These are phyloP conservation scores for Kwoniella bestiolae DNA, from an alignment of 768 basidiomycete species.

Conservation along the genomic window DNA sequence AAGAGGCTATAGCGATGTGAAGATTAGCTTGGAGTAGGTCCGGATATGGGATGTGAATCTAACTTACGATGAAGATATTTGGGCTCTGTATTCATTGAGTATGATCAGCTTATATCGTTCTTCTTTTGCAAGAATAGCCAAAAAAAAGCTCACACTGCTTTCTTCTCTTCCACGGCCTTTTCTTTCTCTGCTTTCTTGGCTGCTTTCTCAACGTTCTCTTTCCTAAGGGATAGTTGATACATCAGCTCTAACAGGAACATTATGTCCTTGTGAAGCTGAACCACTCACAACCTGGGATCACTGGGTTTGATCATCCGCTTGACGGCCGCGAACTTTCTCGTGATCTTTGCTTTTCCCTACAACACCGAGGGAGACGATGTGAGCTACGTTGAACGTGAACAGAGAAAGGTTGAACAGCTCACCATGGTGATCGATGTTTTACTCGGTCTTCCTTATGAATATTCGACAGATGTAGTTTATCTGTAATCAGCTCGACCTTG, in stretches of 20 bases:
- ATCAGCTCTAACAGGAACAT: too few relatives aligned
- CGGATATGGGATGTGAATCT: too few relatives aligned
- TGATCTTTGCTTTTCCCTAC: conserved; percentile 89
- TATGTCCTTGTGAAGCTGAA: too few relatives aligned
- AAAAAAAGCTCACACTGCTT: conserved; percentile 66
- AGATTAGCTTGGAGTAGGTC: neutral
- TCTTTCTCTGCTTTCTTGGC: conserved; percentile 64
- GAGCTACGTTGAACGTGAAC: too few relatives aligned
- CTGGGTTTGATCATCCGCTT: conserved; percentile 93
- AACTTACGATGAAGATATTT: conserved; percentile 50
- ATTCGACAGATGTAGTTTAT: too few relatives aligned
- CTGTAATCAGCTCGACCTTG: too few relatives aligned
- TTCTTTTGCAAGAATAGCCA: neutral
- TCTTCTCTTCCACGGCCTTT: conserved; percentile 54
- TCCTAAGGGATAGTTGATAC: conserved; percentile 63
- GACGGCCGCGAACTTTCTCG: conserved; percentile 89
- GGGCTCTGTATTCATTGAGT: conserved; percentile 33
- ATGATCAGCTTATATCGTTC: conserved; percentile 64
- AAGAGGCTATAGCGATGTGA: conserved; percentile 72
- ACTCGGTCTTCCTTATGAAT: too few relatives aligned
- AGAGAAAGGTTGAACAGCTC: too few relatives aligned
- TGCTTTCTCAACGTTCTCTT: conserved; percentile 89
- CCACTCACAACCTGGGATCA: conserved; percentile 84
- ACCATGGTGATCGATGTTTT: neutral
- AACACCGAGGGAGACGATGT: too few relatives aligned